phyloP scores from a whole-genome alignment of 768 basidiomycete species.

The Melanogaster broomeanus region DNA sequence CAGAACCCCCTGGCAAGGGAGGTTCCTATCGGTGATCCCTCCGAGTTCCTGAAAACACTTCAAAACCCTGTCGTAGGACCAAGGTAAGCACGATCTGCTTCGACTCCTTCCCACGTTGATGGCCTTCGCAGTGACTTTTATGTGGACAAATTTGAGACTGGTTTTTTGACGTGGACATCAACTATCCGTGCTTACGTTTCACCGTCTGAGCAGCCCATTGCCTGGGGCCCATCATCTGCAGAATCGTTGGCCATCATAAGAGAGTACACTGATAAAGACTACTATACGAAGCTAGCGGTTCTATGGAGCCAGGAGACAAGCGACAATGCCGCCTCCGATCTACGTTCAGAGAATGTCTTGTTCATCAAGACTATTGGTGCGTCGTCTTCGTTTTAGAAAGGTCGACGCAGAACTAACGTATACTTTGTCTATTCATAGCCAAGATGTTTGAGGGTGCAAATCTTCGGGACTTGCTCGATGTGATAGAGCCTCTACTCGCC shows the following conservation, averaged over 20 bases:
- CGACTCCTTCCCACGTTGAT: not conserved
- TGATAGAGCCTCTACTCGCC: constrained; percentile 60
- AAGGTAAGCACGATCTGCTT: constrained; percentile 30
- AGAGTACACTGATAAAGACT: constrained; percentile 47
- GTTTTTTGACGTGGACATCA: constrained; percentile 75
- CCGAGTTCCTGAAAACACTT: constrained; percentile 51
- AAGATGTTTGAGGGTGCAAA: constrained; percentile 62
- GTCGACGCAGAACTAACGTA: constrained; percentile 39
- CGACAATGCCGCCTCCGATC: constrained; percentile 52
- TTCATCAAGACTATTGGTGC: constrained; percentile 53
- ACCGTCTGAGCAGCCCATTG: constrained; percentile 36
- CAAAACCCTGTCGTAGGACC: constrained; percentile 39
- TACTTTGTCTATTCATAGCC: constrained; percentile 39
- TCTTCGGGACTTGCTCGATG: constrained; percentile 52
- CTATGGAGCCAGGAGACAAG: constrained; percentile 85
- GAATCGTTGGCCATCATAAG: constrained; percentile 54
- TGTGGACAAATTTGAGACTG: constrained; percentile 74
- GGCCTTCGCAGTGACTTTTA: constrained; percentile 46
- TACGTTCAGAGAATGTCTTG: constrained; percentile 53
- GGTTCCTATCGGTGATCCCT: constrained; percentile 48
- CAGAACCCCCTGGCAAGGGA: constrained; percentile 55
- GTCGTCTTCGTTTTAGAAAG: constrained; percentile 33
- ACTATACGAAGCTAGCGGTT: constrained; percentile 58
- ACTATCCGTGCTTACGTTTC: constrained; percentile 61
- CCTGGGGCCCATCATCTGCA: constrained; percentile 58